A percentile compares a stretch with the other conserved stretches of the same genome.
These are phyloP conservation scores for Microdochium paspali DNA, from an alignment of 2,329 filamentous ascomycete genomes.

Conservation along the genomic window DNA sequence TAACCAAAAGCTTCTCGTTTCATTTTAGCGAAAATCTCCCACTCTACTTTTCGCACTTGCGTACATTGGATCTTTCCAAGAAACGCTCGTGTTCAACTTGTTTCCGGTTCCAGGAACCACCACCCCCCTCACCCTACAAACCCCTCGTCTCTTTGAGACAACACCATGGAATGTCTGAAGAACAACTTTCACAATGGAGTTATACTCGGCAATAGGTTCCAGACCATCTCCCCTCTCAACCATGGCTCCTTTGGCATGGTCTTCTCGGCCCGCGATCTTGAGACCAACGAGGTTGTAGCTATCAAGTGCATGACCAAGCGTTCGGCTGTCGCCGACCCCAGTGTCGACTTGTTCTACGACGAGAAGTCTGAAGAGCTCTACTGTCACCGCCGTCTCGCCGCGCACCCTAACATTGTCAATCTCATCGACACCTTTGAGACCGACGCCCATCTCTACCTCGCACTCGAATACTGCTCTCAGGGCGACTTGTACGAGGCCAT, in stretches of 20 bases:
- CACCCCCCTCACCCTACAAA: conserved; percentile 18
- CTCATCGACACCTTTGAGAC: conserved; percentile 88
- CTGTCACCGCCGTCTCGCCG: conserved; percentile 69
- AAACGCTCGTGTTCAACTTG: conserved; percentile 12
- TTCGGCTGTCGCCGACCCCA: conserved; percentile 48
- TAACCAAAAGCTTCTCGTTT: background rate
- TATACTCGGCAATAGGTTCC: conserved; percentile 80
- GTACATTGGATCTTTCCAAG: background rate
- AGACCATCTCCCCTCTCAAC: conserved; percentile 89
- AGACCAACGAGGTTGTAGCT: conserved; percentile 72
- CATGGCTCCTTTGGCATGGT: conserved; percentile 99
- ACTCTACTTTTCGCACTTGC: background rate
- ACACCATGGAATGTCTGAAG: conserved; percentile 74
- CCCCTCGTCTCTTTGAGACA: conserved; percentile 24
- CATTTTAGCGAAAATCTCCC: background rate
- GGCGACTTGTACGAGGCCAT: conserved; percentile 98
- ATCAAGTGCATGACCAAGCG: conserved; percentile 95
- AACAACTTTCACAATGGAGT: conserved; percentile 71
- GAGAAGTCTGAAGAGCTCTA: conserved; percentile 74
- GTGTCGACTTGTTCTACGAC: conserved; percentile 62
- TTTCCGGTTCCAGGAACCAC: conserved; percentile 12
- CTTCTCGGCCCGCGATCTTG: conserved; percentile 76
- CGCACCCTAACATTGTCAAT: conserved; percentile 89
- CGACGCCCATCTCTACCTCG: conserved; percentile 78
- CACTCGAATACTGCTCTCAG: conserved; percentile 90